Base-by-base conservation (phyloP, 208 protist genomes). In the Trypanosoma cruzi region DNA sequence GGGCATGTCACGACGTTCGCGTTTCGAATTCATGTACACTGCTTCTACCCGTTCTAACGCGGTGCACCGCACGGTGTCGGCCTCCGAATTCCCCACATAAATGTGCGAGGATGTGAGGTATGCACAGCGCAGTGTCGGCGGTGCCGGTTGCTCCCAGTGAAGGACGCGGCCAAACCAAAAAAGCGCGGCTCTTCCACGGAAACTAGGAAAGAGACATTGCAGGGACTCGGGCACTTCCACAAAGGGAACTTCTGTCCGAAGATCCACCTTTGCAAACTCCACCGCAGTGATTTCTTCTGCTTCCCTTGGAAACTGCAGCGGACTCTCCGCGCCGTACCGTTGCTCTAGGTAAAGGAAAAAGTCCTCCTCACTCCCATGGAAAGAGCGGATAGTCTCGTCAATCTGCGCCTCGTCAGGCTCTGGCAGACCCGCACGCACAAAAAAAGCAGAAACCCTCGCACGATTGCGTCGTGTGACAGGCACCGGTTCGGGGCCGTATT, bases 401-500 rank as follows among this genome's bases (percentile, higher is more conserved):
- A 72, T 46, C 32, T 56, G 1, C 36, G 6, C 4, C 28, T 63
- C 36, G 28, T 57, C 37, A 20, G 50, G 57, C 14, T 49, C 4
- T 26, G 29, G n/a, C 26, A 64, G 24, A 31, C 31, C 59, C 1
- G 31, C 58, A 31, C 59, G 57, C 54, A 59, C 37, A 64, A 72
- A 72, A 28, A 72, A 72, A 7, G 67, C 67, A 3, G 55, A 36
- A n/a, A 72, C 40, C 13, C 67, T 2, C 24, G 50, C 55, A 28
- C 55, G 37, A 49, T 63, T 70, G 6, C 48, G 44, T 22, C 22
- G 61, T 22, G 28, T 63, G 40, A 55, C n/a, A 14, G 22, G 31
- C 0, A 60, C 31, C 32, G 74, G 74, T 34, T 80, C 74, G 5
- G 49, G 56, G 24, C 68, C 59, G 46, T 80, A 80, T 34, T 71